phyloP scores from a whole-genome alignment of 1,139 yeast species.

The Scheffersomyces illinoinensis region DNA sequence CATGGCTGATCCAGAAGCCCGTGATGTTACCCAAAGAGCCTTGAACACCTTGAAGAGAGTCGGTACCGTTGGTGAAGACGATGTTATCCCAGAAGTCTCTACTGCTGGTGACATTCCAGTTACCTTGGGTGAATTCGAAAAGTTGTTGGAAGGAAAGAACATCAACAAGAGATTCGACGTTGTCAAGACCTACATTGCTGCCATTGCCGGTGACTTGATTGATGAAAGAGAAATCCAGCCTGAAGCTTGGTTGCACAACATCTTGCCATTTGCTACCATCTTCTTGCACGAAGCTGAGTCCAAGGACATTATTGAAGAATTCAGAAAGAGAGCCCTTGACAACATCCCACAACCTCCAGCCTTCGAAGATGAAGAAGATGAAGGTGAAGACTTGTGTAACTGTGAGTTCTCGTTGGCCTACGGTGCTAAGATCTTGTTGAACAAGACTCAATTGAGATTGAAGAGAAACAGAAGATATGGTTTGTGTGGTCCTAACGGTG shows the following conservation, averaged over 20 bases:
- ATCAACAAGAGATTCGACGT: conserved; percentile 74
- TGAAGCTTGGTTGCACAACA: conserved; percentile 82
- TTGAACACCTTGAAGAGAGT: conserved; percentile 97
- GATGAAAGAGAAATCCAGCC: conserved; percentile 97
- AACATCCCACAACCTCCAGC: conserved; percentile 96
- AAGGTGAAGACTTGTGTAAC: conserved; percentile 99
- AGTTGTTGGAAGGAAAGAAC: conserved; percentile 69
- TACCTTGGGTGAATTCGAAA: conserved; percentile 79
- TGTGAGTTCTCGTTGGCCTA: conserved; percentile 99
- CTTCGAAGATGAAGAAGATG: conserved; percentile 98
- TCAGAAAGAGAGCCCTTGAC: conserved; percentile 95
- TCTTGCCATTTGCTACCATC: conserved; percentile 93
- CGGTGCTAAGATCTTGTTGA: conserved; percentile 99
- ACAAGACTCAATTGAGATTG: conserved; percentile 98
- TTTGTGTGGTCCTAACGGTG: conserved; percentile 99
- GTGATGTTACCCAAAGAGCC: conserved; percentile 97
- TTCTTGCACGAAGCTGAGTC: conserved; percentile 94
- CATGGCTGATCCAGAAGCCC: conserved; percentile 99
- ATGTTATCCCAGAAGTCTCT: conserved; percentile 91
- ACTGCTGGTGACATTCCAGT: conserved; percentile 96
- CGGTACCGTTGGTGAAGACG: conserved; percentile 92
- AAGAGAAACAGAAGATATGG: conserved; percentile 99
- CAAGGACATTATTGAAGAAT: conserved; percentile 86
- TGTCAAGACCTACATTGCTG: conserved; percentile 82
- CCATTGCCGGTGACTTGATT: conserved; percentile 97